Evolutionary conservation across 805 yeast species (phyloP).

Genomic region (Zygotorulaspora florentina): DNA sequence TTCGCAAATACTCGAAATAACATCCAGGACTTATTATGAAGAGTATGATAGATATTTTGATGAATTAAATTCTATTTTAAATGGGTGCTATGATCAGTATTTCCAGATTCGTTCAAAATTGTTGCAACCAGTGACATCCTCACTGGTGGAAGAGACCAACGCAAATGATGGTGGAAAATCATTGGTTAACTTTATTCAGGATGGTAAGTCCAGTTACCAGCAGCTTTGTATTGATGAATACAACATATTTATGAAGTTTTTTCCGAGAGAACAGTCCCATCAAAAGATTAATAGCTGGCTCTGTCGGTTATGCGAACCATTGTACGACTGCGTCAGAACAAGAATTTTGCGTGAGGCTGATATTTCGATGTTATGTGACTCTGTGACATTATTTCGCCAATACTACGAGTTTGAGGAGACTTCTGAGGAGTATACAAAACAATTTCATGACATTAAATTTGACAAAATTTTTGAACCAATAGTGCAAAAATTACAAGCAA

Average conservation of each 20-base stretch:
- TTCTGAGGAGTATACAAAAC: constrained; percentile 28
- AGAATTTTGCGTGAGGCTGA: constrained; percentile 65
- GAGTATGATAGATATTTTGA: constrained; percentile 48
- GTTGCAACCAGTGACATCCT: constrained; percentile 40
- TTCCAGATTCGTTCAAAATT: constrained; percentile 53
- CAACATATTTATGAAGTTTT: constrained; percentile 52
- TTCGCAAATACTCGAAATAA: constrained; percentile 37
- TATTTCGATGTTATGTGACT: constrained; percentile 66
- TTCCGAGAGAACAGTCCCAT: constrained; percentile 39
- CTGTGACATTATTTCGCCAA: constrained; percentile 63
- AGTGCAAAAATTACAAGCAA: constrained; percentile 69
- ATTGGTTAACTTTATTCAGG: constrained; percentile 59
- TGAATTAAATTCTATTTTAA: constrained; percentile 50
- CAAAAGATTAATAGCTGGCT: constrained; percentile 52
- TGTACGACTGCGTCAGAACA: constrained; percentile 66
- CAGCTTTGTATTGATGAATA: constrained; percentile 59
- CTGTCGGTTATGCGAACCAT: constrained; percentile 63
- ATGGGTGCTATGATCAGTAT: constrained; percentile 61
- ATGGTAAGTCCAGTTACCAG: constrained; percentile 54
- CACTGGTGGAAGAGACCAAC: constrained; percentile 35
- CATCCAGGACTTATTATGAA: constrained; percentile 30
- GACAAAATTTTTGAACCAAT: constrained; percentile 67
- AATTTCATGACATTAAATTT: constrained; percentile 39
- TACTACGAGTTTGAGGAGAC: constrained; percentile 62
- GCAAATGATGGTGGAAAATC: constrained; percentile 24